phyloP scores from a whole-genome alignment of 176 grass and related monocot genomes.

The Hsuehochloa calcarea region DNA sequence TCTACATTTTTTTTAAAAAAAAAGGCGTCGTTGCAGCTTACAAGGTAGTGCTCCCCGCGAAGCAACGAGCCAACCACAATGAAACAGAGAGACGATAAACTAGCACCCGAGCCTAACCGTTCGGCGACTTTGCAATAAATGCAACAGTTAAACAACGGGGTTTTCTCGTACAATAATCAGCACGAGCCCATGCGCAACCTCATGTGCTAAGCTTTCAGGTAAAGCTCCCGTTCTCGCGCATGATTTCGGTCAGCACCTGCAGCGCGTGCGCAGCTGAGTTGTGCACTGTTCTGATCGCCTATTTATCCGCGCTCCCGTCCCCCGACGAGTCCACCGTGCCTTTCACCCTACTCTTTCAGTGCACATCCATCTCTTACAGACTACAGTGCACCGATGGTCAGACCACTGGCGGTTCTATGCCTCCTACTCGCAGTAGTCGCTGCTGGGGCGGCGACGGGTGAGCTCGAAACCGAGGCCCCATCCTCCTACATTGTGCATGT shows the following conservation, averaged over 20 bases:
- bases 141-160: neutral
- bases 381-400: neutral
- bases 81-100: neutral
- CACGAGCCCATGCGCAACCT: neutral
- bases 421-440: neutral
- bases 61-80: neutral
- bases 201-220: too few species aligned
- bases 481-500: slow-evolving; percentile 29
- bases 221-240: too few species aligned
- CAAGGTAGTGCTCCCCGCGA: neutral
- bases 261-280: too few species aligned
- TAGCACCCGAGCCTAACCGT: neutral
- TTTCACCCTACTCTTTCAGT: too few species aligned
- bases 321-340: neutral
- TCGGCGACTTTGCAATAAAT: neutral
- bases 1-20: neutral
- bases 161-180: neutral
- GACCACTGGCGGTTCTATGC: neutral
- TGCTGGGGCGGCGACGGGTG: neutral
- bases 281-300: neutral
- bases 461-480: neutral
- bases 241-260: too few species aligned
- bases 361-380: neutral
- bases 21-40: too few species aligned
- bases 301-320: neutral